Percentiles rank a stretch among this genome's conserved stretches.
These are phyloP conservation scores for Solanum hybrid DNA, from an alignment of 305 asterid genomes.

Conservation along the genomic window DNA sequence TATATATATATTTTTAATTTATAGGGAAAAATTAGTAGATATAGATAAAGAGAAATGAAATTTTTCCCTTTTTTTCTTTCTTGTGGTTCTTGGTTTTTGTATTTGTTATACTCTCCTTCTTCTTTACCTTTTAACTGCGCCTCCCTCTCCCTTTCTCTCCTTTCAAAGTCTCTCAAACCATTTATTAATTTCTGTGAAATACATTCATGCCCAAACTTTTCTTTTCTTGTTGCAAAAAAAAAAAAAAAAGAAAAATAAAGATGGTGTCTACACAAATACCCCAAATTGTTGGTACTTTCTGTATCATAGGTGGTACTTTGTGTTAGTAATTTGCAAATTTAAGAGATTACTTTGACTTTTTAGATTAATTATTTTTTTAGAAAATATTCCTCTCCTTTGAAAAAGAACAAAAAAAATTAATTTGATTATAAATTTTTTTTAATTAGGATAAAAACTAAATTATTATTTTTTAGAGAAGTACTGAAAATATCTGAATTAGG, in stretches of 20 bases:
- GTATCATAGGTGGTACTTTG: neutral
- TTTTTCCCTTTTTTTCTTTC: neutral
- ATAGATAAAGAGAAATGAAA: neutral
- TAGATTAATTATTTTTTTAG: neutral
- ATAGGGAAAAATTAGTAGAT: neutral
- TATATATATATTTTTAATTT: neutral
- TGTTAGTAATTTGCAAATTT: neutral
- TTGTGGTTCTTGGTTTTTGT: neutral
- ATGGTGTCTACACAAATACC: neutral
- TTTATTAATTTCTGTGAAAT: neutral
- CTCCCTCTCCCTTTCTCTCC: slow-evolving; percentile 7
- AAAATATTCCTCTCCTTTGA: neutral
- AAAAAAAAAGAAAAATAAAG: neutral
- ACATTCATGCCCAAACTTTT: neutral
- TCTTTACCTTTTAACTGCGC: slow-evolving; percentile 8
- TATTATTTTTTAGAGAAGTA: neutral
- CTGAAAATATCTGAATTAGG: neutral
- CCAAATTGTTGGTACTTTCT: neutral
- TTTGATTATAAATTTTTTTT: neutral
- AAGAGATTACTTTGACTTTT: neutral
- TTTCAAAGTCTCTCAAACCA: neutral
- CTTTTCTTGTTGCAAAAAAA: neutral
- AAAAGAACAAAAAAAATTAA: neutral
- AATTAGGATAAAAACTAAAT: neutral
- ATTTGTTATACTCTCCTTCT: neutral